Base-by-base conservation (phyloP, 2,329 filamentous ascomycete genomes). In the Pseudopithomyces chartarum region DNA sequence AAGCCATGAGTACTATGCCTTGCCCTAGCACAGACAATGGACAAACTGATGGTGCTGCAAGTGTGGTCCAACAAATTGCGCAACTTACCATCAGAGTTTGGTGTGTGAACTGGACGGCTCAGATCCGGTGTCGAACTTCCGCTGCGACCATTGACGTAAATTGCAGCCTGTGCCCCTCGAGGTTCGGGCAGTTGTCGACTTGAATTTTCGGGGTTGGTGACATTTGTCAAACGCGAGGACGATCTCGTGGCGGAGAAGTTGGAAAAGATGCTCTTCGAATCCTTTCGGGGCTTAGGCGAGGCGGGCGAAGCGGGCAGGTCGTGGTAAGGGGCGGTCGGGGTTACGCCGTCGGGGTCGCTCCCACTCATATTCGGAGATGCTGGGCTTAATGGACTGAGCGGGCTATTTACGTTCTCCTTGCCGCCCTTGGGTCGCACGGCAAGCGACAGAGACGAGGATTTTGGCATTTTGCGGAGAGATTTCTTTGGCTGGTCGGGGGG, bases 61-160 rank as follows among this genome's bases (percentile, higher is more conserved):
- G 3, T 15, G 33, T 13, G 17, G n/a, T 20, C 4, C 36, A 20
- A 19, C 29, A 19, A 12, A 32, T 17, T 15, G 22, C 43, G 13
- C 15, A 39, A 22, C 66, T 57, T 68, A 74, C 72, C 72, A 51
- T 75, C 73, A 51, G 70, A 73, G 47, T 71, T 74, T 15, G 72
- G 67, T n/a, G 71, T 74, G 46, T 71, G 71, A 42, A 75, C 64
- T 15, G 73, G 68, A 32, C 70, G 69, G 59, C 73, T 78, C 52
- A 82, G 64, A 54, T 82, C 79, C 43, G 80, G 79, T 47, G 80
- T 81, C 36, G 80, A 82, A 29, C 78, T 79, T n/a, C 77, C 74
- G 52, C 71, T 73, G 54, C 75, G 77, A 50, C 76, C 73, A 55
- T 81, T 69, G 65, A 68, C 78, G 74, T 71, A 81, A 55, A 73